These are phyloP conservation scores for Dryas integrifolia DNA, from an alignment of 331 rosid genomes.

Conservation along the genomic window DNA sequence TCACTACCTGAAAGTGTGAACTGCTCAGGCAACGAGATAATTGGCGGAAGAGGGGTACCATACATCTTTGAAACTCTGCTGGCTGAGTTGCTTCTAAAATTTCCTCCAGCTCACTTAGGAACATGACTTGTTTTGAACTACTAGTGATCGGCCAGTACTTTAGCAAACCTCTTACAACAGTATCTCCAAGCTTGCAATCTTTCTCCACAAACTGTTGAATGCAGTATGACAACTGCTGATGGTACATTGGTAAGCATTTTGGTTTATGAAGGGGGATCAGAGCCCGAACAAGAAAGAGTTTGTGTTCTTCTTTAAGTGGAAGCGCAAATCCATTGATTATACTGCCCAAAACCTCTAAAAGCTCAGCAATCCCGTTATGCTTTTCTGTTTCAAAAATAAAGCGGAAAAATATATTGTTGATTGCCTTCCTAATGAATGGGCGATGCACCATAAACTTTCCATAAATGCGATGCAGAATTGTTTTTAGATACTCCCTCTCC, in stretches of 20 bases:
- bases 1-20: slow-evolving; percentile 61
- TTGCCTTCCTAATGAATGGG: slow-evolving; percentile 60
- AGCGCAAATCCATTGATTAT: slow-evolving; percentile 60
- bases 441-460: slow-evolving; percentile 69
- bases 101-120: slow-evolving; percentile 61
- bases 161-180: slow-evolving; percentile 50
- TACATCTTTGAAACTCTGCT: slow-evolving; percentile 56
- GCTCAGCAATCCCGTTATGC: slow-evolving; percentile 64
- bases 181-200: slow-evolving; percentile 58
- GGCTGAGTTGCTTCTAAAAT: slow-evolving; percentile 57
- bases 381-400: slow-evolving; percentile 63
- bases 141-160: slow-evolving; percentile 63
- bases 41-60: slow-evolving; percentile 54
- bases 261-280: slow-evolving; percentile 72
- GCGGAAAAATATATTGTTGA: slow-evolving; percentile 53
- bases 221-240: slow-evolving; percentile 66
- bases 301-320: slow-evolving; percentile 69
- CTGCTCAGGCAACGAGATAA: slow-evolving; percentile 54
- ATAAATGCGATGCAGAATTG: slow-evolving; percentile 56
- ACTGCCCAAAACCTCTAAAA: slow-evolving; percentile 69
- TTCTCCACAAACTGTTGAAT: slow-evolving; percentile 57
- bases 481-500: slow-evolving; percentile 64
- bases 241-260: slow-evolving; percentile 54
- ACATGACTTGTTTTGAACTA: slow-evolving; percentile 72
- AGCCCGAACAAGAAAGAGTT: slow-evolving; percentile 53